Evolutionary conservation across 2,329 filamentous ascomycete genomes (phyloP), one percentile per base, ranked within the genome.

Genomic region (Rachicladosporium sp.): DNA sequence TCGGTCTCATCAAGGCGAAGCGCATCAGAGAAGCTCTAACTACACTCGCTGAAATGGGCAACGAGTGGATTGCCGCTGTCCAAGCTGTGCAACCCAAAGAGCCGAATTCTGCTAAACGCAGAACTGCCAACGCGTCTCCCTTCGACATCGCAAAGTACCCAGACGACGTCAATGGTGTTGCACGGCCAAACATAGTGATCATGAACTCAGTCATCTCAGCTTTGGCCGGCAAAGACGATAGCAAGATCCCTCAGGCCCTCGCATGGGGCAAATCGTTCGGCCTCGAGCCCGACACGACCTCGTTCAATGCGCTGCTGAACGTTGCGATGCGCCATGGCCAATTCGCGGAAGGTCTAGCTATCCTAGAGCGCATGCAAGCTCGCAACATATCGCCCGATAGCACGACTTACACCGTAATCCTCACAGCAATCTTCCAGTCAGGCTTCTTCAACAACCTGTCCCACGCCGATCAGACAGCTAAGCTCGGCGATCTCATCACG

Each of bases 171-270:
- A 59, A 62, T 40, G 60, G 50, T 2, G 69, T 69, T 4, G 67
- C 77, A 5, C 67, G 74, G 45, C 83, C 81, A 1, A 71, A 64
- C 9, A 74, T 79, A 35, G 71, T 70, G 40, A 72, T 77, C 1
- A 65, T 91, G 59, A 89, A 91, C 53, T 74, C 79, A 6, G 77
- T 76, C 8, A 66, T 89, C 36, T 67, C 69, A n/a, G 77, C 73
- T 2, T 62, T 89, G 10, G 60, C 82, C 5, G 62, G 61, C 3
- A 56, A 59, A n/a, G 50, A 59, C 35, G 54, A 66, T 23, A 58
- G 63, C 2, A 65, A 67, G 3, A 74, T 76, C 12, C 61, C 67
- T 19, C 61, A 65, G 11, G 63, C 83, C 6, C 64, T 86, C 3
- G 52, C 50, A 4, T 69, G 64, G 62, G 66, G 62, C 12, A 48